Percentiles rank a stretch among this genome's conserved stretches.
Conservation (phyloP, 2,329 filamentous ascomycete species). For the Setomelanomma holmii region DNA sequence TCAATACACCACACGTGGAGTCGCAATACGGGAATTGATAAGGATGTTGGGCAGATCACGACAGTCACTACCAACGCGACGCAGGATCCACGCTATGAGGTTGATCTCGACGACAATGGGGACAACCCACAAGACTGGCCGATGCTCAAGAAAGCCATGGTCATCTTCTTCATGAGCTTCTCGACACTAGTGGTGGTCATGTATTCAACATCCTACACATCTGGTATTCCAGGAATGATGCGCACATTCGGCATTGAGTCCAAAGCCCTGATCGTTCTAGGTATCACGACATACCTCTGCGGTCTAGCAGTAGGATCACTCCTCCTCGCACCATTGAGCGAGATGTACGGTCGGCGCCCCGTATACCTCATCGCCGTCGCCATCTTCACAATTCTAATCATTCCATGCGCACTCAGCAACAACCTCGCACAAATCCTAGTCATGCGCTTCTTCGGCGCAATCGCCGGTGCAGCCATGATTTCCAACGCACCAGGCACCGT, state of each 20-base stretch:
- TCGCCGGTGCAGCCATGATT: slow-evolving; percentile 81
- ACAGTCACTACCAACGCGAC: slow-evolving; percentile 47
- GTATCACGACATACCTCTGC: slow-evolving; percentile 79
- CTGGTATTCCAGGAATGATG: slow-evolving; percentile 72
- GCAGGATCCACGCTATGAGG: slow-evolving; percentile 69
- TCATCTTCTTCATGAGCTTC: slow-evolving; percentile 64
- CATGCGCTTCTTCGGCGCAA: slow-evolving; percentile 74
- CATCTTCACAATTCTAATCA: slow-evolving; percentile 71
- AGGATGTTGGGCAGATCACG: slow-evolving; percentile 31
- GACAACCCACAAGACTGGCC: slow-evolving; percentile 75
- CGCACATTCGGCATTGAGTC: slow-evolving; percentile 67
- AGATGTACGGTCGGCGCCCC: slow-evolving; percentile 70
- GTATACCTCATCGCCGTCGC: slow-evolving; percentile 73
- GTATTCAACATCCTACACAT: slow-evolving; percentile 80
- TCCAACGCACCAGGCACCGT: slow-evolving; percentile 83
- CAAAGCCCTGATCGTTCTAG: slow-evolving; percentile 71
- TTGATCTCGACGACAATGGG: slow-evolving; percentile 69
- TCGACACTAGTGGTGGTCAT: slow-evolving; percentile 60
- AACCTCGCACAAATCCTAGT: slow-evolving; percentile 74
- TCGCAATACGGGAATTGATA: slow-evolving; percentile 42
- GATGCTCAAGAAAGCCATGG: slow-evolving; percentile 62
- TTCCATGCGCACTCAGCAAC: slow-evolving; percentile 74
- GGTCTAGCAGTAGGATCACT: slow-evolving; percentile 76
- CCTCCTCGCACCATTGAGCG: slow-evolving; percentile 75
- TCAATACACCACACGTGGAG: slow-evolving; percentile 45